Conservation (phyloP, 2,329 filamentous ascomycete genomes). For the Colletotrichum chlorophyti region DNA sequence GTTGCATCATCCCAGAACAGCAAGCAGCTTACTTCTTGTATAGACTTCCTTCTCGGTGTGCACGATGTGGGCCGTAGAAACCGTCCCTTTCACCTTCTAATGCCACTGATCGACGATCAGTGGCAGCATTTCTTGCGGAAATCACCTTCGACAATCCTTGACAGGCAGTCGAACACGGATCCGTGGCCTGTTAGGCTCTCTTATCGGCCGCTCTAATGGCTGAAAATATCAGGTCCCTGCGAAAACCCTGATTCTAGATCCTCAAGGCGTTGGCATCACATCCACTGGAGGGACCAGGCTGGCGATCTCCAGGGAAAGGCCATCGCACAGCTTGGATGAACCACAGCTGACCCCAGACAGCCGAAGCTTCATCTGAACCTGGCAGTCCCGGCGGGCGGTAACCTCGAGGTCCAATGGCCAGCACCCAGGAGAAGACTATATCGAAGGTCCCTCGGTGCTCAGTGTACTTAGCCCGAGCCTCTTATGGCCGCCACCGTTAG, state of each 20-base stretch:
- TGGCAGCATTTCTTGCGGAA: not conserved
- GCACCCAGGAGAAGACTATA: too few species aligned
- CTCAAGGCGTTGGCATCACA: too few species aligned
- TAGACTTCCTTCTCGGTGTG: conserved; percentile 5
- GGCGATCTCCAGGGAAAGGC: not conserved
- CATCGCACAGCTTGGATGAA: conserved; percentile 12
- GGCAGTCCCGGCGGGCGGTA: not conserved
- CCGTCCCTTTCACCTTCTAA: not conserved
- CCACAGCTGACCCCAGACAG: conserved; percentile 5
- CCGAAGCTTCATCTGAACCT: conserved; percentile 13
- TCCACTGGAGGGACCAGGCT: too few species aligned
- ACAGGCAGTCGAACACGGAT: not conserved
- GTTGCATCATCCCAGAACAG: conserved; percentile 24
- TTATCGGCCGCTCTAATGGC: too few species aligned
- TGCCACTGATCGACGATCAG: not conserved
- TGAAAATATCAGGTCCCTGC: too few species aligned
- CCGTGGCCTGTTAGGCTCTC: not conserved
- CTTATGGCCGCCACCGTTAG: conserved; percentile 15
- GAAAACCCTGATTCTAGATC: too few species aligned
- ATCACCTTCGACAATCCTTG: not conserved
- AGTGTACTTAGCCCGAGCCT: not conserved
- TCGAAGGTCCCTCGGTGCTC: too few species aligned
- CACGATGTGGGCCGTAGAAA: not conserved
- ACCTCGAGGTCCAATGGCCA: not conserved
- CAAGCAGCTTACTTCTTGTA: conserved; percentile 5